Evolutionary conservation across 2,329 filamentous ascomycete species (phyloP), one percentile per base, ranked within the genome.

Genomic region (Dryadomyces sulphureus): DNA sequence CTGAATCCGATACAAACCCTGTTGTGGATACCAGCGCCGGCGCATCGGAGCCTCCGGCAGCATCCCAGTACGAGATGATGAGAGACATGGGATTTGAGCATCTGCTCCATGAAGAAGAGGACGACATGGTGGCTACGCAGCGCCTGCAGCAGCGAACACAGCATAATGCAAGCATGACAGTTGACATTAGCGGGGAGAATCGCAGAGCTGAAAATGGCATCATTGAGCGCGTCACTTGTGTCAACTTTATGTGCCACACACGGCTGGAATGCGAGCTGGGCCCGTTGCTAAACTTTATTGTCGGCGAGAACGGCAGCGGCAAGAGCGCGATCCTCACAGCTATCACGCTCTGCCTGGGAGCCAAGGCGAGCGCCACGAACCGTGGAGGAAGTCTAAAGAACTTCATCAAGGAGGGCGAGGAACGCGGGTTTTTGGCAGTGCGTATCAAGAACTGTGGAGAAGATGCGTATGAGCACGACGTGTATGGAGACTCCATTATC

Each of bases 241-340:
- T 79, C 55, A 95, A 95, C 60, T 96, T 96, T 63, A 96, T 96
- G 92, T 96, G 90, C 57, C 92, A 98, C 60, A 70, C 79, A 39
- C 79, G 81, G 46, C 73, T 96, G 17, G 77, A 82, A 38, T 84
- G 94, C 49, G 75, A 83, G 47, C 70, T 98, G n/a, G 92, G 92
- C 0, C 92, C 92, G 0, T 68, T 95, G 34, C 93, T 98, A 62
- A 98, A 98, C 63, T 98, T 98, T 63, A 89, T 98, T 50, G 89
- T 95, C 46, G 92, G 92, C 16, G 88, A 94, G 61, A 98, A 98
- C 59, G 92, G 92, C 27, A 96, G 90, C 59, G 92, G 92, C 32
- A 98, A 98, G 67, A 98, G 92, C 60, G 92, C 92, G 3, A 83
- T 96, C 14, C 67, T 98, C 24, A 96, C 92, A 0, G 92, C 88